These are phyloP conservation scores for Phialophora expanda DNA, from an alignment of 2,329 filamentous ascomycete genomes.

Conservation along the genomic window DNA sequence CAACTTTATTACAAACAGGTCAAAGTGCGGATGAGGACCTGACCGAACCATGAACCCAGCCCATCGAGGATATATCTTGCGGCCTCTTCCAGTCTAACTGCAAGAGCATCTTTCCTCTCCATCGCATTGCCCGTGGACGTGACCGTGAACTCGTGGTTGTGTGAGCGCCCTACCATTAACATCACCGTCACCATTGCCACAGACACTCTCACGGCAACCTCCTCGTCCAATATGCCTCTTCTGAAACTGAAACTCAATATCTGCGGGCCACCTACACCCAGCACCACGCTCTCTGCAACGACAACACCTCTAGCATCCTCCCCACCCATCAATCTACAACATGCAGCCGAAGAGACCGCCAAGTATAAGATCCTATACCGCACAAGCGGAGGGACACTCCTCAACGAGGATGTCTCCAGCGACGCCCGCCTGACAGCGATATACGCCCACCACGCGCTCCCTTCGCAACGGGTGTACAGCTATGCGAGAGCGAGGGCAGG, in stretches of 20 bases:
- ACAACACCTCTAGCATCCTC: neutral
- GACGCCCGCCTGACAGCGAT: neutral
- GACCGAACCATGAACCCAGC: too few relatives aligned
- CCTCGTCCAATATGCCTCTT: neutral
- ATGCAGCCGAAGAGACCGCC: neutral
- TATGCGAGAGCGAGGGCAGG: neutral
- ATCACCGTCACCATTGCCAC: neutral
- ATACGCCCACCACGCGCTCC: neutral
- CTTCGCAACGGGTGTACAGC: neutral
- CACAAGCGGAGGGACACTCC: neutral
- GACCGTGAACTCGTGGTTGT: neutral
- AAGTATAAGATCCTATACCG: neutral
- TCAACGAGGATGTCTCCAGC: neutral
- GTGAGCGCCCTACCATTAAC: neutral
- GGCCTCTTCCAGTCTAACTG: too few relatives aligned
- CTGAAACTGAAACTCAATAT: neutral
- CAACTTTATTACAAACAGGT: too few relatives aligned
- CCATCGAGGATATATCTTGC: too few relatives aligned
- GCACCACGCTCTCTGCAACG: neutral
- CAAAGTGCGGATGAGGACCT: too few relatives aligned
- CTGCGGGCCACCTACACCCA: too few relatives aligned
- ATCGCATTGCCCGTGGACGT: too few relatives aligned
- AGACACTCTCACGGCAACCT: neutral
- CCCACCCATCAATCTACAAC: neutral
- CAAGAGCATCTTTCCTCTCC: too few relatives aligned